phyloP scores from a whole-genome alignment of 306 rosid genomes.

The Canavalia gladiata region DNA sequence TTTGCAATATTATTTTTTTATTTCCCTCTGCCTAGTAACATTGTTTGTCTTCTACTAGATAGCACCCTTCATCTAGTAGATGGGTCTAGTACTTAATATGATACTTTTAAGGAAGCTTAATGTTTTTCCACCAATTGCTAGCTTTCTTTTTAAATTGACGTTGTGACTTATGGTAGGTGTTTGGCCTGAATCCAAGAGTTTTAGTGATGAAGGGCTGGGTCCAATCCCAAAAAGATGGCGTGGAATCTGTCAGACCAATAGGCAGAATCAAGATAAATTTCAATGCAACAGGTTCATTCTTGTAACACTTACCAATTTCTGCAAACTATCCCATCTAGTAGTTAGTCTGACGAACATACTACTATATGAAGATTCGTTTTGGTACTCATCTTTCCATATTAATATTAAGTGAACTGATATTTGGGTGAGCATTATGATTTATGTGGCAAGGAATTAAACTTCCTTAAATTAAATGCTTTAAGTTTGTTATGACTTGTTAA shows the following conservation, averaged over 20 bases:
- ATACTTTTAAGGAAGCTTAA: not conserved
- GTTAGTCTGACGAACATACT: too few species aligned
- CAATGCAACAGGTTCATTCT: constrained; percentile 69
- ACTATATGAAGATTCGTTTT: too few species aligned
- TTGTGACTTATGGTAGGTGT: constrained; percentile 58
- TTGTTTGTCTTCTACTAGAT: not conserved
- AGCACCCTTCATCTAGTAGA: not conserved
- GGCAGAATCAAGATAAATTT: not conserved
- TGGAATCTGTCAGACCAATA: constrained; percentile 59
- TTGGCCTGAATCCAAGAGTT: constrained; percentile 87
- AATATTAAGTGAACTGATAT: not conserved
- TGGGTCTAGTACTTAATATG: not conserved
- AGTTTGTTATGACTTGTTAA: too few species aligned
- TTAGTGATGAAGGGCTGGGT: constrained; percentile 65
- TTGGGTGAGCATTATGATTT: not conserved
- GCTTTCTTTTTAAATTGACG: not conserved
- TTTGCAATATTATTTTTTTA: too few species aligned
- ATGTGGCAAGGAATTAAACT: not conserved
- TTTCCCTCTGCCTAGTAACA: not conserved
- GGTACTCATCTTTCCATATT: too few species aligned
- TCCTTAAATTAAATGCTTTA: too few species aligned
- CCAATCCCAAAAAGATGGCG: constrained; percentile 71
- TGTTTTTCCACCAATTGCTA: not conserved
- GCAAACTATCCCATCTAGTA: not conserved
- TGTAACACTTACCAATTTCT: not conserved